Conservation (phyloP, 495 filamentous ascomycete genomes). For the Wilcoxina mikolae region DNA sequence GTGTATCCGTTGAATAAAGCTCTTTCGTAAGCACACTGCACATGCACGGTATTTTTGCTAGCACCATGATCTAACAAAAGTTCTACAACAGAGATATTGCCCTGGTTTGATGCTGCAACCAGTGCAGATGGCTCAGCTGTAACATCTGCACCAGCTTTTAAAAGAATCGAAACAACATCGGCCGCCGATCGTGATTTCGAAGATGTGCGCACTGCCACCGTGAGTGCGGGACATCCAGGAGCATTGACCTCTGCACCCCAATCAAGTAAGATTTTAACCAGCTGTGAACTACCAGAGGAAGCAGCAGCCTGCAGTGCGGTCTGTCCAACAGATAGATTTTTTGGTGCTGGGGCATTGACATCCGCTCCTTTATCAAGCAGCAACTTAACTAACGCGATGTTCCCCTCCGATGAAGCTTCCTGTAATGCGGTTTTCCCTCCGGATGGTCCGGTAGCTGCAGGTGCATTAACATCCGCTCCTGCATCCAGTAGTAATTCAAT, state of each 20-base stretch:
- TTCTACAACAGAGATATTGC: background rate
- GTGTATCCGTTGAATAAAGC: background rate
- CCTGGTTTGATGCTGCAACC: background rate
- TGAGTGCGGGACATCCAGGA: background rate
- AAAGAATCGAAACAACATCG: no score
- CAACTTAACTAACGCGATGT: slow-evolving; percentile 8
- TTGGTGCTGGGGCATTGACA: slow-evolving; percentile 16
- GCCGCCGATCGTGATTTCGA: no score
- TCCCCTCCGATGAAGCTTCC: slow-evolving; percentile 3
- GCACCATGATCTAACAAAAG: background rate
- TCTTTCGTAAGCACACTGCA: background rate
- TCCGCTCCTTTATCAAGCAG: slow-evolving; percentile 24
- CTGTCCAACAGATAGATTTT: slow-evolving; percentile 11
- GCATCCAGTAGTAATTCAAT: slow-evolving; percentile 5
- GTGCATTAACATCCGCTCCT: slow-evolving; percentile 13
- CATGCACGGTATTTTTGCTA: background rate
- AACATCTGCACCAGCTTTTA: slow-evolving; percentile 1
- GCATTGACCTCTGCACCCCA: slow-evolving; percentile 7
- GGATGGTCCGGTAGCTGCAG: slow-evolving; percentile 5
- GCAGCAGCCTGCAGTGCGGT: slow-evolving; percentile 10
- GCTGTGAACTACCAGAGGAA: background rate
- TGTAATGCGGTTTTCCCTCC: slow-evolving; percentile 6
- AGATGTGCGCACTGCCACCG: background rate
- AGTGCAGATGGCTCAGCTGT: background rate
- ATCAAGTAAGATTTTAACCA: slow-evolving; percentile 7